Percentiles rank a stretch among this genome's conserved stretches.
Evolutionary conservation across 2,329 filamentous ascomycete genomes (phyloP).

Genomic region (Pseudocercospora musae): DNA sequence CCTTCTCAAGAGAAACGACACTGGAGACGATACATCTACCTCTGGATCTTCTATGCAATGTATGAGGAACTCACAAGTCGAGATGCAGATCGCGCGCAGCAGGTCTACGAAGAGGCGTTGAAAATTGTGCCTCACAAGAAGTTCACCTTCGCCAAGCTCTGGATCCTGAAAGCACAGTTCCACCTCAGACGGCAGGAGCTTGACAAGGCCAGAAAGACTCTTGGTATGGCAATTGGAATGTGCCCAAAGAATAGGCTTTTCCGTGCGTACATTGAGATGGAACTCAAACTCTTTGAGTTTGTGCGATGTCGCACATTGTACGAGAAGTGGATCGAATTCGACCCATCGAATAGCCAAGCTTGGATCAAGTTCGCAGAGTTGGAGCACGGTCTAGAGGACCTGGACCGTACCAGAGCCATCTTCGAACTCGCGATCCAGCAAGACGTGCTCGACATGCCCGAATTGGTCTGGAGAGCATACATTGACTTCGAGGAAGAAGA

Average conservation of each 20-base stretch:
- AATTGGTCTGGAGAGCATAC: conserved; percentile 95
- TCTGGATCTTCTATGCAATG: conserved; percentile 96
- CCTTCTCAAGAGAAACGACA: conserved; percentile 95
- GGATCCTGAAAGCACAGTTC: conserved; percentile 90
- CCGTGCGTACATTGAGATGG: conserved; percentile 87
- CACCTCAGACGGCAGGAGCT: conserved; percentile 85
- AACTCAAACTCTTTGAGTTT: conserved; percentile 93
- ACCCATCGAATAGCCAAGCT: conserved; percentile 81
- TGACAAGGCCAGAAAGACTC: conserved; percentile 75
- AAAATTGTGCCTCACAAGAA: conserved; percentile 89
- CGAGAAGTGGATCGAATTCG: conserved; percentile 91
- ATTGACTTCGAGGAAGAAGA: conserved; percentile 98
- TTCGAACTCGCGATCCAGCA: conserved; percentile 88
- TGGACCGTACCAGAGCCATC: conserved; percentile 82
- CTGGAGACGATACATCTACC: conserved; percentile 94
- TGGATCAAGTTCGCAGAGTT: conserved; percentile 97
- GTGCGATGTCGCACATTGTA: conserved; percentile 85
- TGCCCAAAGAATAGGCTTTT: conserved; percentile 96
- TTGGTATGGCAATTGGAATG: conserved; percentile 87
- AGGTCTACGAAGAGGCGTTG: conserved; percentile 87
- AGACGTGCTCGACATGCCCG: conserved; percentile 87
- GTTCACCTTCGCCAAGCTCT: conserved; percentile 96
- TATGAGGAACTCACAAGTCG: conserved; percentile 88
- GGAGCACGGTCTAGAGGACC: conserved; percentile 84
- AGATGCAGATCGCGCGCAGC: conserved; percentile 72